These are phyloP conservation scores for Allium sativum DNA, from an alignment of 106 monocot genomes.

Conservation along the genomic window DNA sequence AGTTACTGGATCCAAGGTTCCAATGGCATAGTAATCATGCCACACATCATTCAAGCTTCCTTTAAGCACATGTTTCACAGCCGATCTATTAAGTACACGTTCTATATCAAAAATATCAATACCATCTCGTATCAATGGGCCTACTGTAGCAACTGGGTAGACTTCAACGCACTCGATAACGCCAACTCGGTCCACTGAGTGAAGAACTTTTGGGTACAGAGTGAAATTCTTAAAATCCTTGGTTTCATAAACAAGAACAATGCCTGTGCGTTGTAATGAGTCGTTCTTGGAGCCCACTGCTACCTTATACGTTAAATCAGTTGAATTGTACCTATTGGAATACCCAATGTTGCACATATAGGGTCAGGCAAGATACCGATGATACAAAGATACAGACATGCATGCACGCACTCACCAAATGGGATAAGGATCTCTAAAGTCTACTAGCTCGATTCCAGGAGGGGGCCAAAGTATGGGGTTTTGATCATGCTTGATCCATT, in stretches of 20 bases:
- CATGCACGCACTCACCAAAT: constrained; percentile 22
- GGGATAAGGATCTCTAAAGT: constrained; percentile 62
- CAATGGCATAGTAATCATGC: constrained; percentile 54
- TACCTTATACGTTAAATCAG: constrained; percentile 16
- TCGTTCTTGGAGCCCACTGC: constrained; percentile 18
- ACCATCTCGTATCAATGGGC: not conserved
- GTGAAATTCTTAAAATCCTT: constrained; percentile 51
- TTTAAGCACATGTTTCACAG: constrained; percentile 51
- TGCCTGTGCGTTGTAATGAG: constrained; percentile 20
- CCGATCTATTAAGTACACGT: constrained; percentile 13
- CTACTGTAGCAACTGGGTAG: constrained; percentile 45
- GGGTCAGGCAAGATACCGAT: not conserved
- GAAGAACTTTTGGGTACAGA: constrained; percentile 33
- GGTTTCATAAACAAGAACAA: constrained; percentile 58
- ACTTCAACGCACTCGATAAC: constrained; percentile 96
- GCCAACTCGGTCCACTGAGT: constrained; percentile 48
- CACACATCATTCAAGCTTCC: constrained; percentile 53
- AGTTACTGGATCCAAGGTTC: constrained; percentile 17
- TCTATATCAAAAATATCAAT: constrained; percentile 38
- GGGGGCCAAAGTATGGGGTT: constrained; percentile 46
- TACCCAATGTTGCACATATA: not conserved
- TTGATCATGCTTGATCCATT: constrained; percentile 32
- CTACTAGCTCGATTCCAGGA: constrained; percentile 10
- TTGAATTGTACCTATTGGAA: constrained; percentile 9
- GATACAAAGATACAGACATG: too few species aligned